Conservation (phyloP, 1,284 basidiomycete genomes). For the Takashimella tepidaria region DNA sequence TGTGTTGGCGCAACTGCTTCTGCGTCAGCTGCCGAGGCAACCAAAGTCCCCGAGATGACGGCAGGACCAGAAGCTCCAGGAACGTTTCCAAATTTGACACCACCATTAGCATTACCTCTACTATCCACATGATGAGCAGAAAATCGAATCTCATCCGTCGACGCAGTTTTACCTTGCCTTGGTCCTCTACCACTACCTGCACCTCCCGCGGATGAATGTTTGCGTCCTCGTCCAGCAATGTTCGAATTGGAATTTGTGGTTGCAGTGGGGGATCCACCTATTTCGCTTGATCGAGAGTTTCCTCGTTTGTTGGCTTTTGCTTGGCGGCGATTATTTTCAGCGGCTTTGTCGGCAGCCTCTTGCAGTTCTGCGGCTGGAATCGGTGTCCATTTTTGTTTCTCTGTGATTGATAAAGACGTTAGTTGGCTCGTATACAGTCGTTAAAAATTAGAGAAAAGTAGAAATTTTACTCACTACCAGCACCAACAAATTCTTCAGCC, state of each 20-base stretch:
- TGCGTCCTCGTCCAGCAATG: not conserved
- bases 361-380: slow-evolving; percentile 47
- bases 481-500: slow-evolving; percentile 12
- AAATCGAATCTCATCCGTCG: slow-evolving; percentile 12
- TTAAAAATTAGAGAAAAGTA: not conserved
- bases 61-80: not conserved
- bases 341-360: slow-evolving; percentile 45
- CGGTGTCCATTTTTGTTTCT: slow-evolving; percentile 47
- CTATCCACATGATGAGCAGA: slow-evolving; percentile 11
- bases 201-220: not conserved
- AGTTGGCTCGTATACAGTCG: too few relatives aligned
- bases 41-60: too few relatives aligned
- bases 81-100: slow-evolving; percentile 19
- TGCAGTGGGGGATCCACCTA: not conserved
- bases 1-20: too few relatives aligned
- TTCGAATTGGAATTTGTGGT: too few relatives aligned
- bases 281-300: not conserved
- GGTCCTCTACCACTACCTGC: not conserved
- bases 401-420: slow-evolving; percentile 23
- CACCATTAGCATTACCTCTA: slow-evolving; percentile 2
- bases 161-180: not conserved
- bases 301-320: slow-evolving; percentile 19
- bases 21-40: too few relatives aligned
- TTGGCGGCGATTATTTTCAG: slow-evolving; percentile 25
- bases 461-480: slow-evolving; percentile 21